These are phyloP conservation scores for Persicaria tinctoria DNA, from an alignment of 148 eudicot genomes.

Conservation along the genomic window DNA sequence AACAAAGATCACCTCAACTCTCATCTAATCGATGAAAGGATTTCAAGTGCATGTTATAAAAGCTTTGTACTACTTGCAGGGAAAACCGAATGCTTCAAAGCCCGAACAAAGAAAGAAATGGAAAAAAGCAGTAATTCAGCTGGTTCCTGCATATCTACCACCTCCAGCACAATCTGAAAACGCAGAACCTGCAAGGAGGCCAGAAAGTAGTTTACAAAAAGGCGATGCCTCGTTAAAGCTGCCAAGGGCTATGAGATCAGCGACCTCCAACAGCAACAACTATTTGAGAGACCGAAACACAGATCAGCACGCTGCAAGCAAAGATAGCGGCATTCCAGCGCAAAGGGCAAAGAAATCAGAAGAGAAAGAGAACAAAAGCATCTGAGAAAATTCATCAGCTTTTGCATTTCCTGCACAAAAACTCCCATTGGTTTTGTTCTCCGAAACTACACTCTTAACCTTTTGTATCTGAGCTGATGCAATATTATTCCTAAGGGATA, in stretches of 20 bases:
- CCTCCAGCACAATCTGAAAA: slow-evolving; percentile 30
- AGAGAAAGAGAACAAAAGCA: background rate
- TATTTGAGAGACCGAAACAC: slow-evolving; percentile 58
- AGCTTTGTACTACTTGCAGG: too few species aligned
- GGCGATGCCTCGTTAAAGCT: slow-evolving; percentile 48
- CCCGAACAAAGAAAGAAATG: slow-evolving; percentile 24
- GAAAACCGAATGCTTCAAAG: too few species aligned
- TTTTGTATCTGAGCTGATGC: background rate
- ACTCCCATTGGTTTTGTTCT: too few species aligned
- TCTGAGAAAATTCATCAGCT: background rate
- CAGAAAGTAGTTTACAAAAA: slow-evolving; percentile 29
- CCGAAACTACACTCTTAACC: too few species aligned
- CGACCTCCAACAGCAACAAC: slow-evolving; percentile 36
- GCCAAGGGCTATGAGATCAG: slow-evolving; percentile 70
- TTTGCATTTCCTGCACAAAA: too few species aligned
- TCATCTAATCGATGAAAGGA: too few species aligned
- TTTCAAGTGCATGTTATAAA: too few species aligned
- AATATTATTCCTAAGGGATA: background rate
- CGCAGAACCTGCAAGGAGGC: slow-evolving; percentile 25
- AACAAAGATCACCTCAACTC: too few species aligned
- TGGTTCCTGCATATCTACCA: slow-evolving; percentile 49
- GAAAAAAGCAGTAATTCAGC: slow-evolving; percentile 65
- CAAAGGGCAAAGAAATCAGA: background rate
- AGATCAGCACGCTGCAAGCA: slow-evolving; percentile 22
- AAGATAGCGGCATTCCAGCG: too few species aligned